Conservation (phyloP, 169 alveolate genomes). For the Plasmodium blacklocki region DNA sequence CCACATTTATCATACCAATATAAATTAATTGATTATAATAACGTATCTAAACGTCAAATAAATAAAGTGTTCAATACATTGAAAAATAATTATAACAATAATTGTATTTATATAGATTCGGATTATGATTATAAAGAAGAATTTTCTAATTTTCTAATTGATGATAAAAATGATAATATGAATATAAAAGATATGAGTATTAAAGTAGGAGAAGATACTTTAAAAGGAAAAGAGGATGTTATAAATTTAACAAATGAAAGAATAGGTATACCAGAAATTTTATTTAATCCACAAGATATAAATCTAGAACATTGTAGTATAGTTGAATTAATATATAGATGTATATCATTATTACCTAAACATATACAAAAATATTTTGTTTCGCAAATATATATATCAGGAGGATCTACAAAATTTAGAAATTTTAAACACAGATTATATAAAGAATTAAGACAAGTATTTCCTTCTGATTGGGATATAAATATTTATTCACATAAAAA, state of each 20-base stretch:
- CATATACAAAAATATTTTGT: slow-evolving; percentile 79
- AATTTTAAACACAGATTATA: slow-evolving; percentile 81
- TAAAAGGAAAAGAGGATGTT: slow-evolving; percentile 27
- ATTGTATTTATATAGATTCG: slow-evolving; percentile 38
- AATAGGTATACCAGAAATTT: slow-evolving; percentile 81
- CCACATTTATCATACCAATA: slow-evolving; percentile 73
- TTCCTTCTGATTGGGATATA: slow-evolving; percentile 79
- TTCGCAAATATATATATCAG: slow-evolving; percentile 81
- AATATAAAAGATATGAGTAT: slow-evolving; percentile 2
- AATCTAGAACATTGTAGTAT: slow-evolving; percentile 82
- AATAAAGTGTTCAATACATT: slow-evolving; percentile 54
- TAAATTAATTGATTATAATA: slow-evolving; percentile 74
- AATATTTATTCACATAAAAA: slow-evolving; percentile 69
- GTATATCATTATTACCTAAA: slow-evolving; percentile 80
- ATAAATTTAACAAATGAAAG: slow-evolving; percentile 82
- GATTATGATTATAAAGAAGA: slow-evolving; percentile 64
- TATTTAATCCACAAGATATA: slow-evolving; percentile 82
- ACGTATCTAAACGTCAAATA: slow-evolving; percentile 35
- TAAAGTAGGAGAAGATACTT: slow-evolving; percentile 18
- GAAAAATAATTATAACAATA: slow-evolving; percentile 20
- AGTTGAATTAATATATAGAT: slow-evolving; percentile 81
- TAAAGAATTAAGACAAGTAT: slow-evolving; percentile 77
- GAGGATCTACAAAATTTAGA: slow-evolving; percentile 82
- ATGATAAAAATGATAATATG: slow-evolving; percentile 16
- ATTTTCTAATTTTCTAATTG: slow-evolving; percentile 16